Evolutionary conservation across 179 eudicot species (phyloP), one percentile per base, ranked within the genome.

Genomic region (Dionaea muscipula): DNA sequence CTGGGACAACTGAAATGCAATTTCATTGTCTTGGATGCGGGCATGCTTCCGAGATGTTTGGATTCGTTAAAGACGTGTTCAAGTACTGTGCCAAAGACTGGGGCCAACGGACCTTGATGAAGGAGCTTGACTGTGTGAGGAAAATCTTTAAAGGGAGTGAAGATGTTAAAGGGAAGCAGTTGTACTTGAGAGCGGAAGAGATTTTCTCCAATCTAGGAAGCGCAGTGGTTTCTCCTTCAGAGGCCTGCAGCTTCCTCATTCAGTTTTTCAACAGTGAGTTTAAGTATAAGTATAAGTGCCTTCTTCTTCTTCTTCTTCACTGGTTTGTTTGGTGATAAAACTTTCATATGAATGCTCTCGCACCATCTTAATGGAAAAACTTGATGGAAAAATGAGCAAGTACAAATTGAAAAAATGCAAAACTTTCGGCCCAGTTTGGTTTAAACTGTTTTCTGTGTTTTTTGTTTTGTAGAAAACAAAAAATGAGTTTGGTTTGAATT

Each of bases 11-110:
- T 24, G 93, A 81, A 78, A 72, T 86, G 76, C 95, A 83, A 50
- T 86, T 86, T 60, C 75, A 86, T 63, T 86, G 95, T 71, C 82
- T 72, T 46, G 85, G 93, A 19, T 86, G 95, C 55, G 81, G 73
- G 33, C 95, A 86, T 72, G 82, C 93, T 57, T 86, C 93, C 0
- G 93, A 86, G 65, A 83, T 86, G 95, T 78, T 79, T 66, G 95
- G 95, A 36, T 86, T 86, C 50, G 79, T 83, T 33, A 86, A 81
- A 80, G 95, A 86, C 36, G 88, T 83, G 11, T 86, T 83, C 48
- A 51, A 64, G 47, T 67, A 67, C 24, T 86, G 85, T 60, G 95
- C 93, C 13, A 76, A 71, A 59, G 72, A 72, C 24, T 86, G 95
- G 95, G 75, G 65, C 66, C 26, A 64, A 1, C 79, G 79, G 41